phyloP scores from a whole-genome alignment of 1,284 basidiomycete species.

The Ganoderma meredithae region DNA sequence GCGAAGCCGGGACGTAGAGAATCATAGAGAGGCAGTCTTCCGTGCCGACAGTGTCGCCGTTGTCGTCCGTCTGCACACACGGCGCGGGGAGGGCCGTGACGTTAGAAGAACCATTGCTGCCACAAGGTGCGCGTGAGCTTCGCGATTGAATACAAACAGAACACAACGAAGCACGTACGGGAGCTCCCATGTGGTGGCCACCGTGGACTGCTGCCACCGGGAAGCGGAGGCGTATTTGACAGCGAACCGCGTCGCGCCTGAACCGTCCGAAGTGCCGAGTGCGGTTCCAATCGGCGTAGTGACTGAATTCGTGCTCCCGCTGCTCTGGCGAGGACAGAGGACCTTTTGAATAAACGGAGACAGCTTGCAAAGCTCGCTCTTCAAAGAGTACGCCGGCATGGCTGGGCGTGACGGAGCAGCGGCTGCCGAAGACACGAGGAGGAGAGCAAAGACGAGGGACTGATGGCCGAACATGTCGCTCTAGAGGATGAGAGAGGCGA shows the following conservation, averaged over 20 bases:
- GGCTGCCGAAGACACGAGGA: constrained; percentile 43
- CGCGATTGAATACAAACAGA: background rate
- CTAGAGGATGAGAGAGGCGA: constrained; percentile 28
- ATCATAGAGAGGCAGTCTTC: constrained; percentile 86
- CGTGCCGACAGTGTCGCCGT: constrained; percentile 53
- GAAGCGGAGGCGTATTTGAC: constrained; percentile 70
- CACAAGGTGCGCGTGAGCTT: constrained; percentile 14
- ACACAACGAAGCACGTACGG: constrained; percentile 51
- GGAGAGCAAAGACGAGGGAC: constrained; percentile 45
- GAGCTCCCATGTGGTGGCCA: constrained; percentile 62
- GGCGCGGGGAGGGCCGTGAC: constrained; percentile 65
- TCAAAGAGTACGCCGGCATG: constrained; percentile 35
- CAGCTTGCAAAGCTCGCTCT: constrained; percentile 51
- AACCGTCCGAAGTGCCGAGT: constrained; percentile 55
- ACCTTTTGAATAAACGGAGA: constrained; percentile 49
- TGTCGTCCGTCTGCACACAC: constrained; percentile 67
- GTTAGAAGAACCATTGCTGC: constrained; percentile 60
- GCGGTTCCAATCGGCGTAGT: constrained; percentile 62
- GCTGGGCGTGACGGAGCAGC: constrained; percentile 41
- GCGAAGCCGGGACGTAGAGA: constrained; percentile 67
- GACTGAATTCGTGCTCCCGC: constrained; percentile 42
- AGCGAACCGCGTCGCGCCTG: constrained; percentile 60
- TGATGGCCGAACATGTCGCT: constrained; percentile 48
- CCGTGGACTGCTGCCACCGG: constrained; percentile 64
- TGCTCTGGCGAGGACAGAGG: constrained; percentile 49